Percentiles rank a stretch among this genome's conserved stretches.
phyloP scores from a whole-genome alignment of 192 early-diverging fungal species.

The Umbelopsis ramanniana region DNA sequence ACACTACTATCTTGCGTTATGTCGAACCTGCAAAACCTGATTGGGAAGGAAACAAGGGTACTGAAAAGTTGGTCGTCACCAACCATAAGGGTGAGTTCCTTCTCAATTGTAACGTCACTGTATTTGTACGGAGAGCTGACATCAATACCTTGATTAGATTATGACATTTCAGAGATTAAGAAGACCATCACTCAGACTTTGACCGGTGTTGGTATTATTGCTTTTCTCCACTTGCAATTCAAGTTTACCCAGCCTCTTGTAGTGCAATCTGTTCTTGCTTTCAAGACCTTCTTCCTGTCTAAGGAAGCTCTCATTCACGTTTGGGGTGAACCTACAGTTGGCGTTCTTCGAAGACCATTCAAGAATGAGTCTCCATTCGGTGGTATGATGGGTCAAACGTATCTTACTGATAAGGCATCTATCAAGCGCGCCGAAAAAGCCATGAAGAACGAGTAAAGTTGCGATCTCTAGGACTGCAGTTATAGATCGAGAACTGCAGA shows the following conservation, averaged over 20 bases:
- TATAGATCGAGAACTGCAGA: neutral
- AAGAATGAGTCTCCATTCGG: constrained; percentile 77
- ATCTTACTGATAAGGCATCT: constrained; percentile 54
- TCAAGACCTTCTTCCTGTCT: constrained; percentile 70
- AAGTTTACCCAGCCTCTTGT: constrained; percentile 88
- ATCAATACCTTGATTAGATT: constrained; percentile 72
- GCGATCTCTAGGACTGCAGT: neutral
- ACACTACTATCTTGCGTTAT: constrained; percentile 80
- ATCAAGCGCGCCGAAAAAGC: constrained; percentile 62
- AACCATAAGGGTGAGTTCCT: constrained; percentile 26
- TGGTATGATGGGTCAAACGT: constrained; percentile 43
- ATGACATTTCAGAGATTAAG: constrained; percentile 74
- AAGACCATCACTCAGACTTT: constrained; percentile 73
- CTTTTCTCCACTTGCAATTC: constrained; percentile 85
- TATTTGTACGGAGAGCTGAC: constrained; percentile 15
- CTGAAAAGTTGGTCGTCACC: constrained; percentile 40
- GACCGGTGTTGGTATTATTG: constrained; percentile 72
- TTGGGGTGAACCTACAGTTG: constrained; percentile 72
- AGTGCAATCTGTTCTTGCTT: constrained; percentile 81
- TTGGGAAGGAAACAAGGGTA: constrained; percentile 43
- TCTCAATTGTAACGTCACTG: neutral
- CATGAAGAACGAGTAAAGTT: constrained; percentile 37
- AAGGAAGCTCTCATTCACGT: constrained; percentile 83
- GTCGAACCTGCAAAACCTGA: constrained; percentile 70
- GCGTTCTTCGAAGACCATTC: constrained; percentile 86